Evolutionary conservation across 441 rosid species (phyloP).

Genomic region (Adansonia gregorii): DNA sequence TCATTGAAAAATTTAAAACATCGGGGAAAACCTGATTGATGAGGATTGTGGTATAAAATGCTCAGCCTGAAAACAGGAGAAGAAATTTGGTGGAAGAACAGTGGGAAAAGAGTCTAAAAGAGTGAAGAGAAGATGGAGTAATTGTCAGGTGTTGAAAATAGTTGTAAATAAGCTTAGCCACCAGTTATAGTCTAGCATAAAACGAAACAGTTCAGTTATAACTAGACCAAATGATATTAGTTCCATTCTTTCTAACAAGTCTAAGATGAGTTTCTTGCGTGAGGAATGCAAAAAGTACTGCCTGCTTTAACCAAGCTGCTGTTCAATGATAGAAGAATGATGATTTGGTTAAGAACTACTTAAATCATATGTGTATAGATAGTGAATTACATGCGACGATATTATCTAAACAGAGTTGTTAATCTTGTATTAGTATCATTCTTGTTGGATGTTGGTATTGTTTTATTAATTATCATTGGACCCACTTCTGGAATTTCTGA

Average conservation of each 20-base stretch:
- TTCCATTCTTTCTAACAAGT: not conserved
- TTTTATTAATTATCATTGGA: not conserved
- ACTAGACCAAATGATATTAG: not conserved
- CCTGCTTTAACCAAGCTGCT: slow-evolving; percentile 15
- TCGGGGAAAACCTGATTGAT: slow-evolving; percentile 12
- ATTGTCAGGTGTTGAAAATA: not conserved
- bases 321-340: slow-evolving; percentile 3
- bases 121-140: slow-evolving; percentile 11
- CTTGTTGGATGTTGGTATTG: slow-evolving; percentile 15
- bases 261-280: not conserved
- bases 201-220: not conserved
- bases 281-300: not conserved
- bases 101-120: not conserved
- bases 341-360: not conserved
- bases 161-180: slow-evolving; percentile 21
- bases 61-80: slow-evolving; percentile 18
- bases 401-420: not conserved
- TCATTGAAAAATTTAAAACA: not conserved
- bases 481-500: not conserved
- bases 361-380: not conserved
- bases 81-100: slow-evolving; percentile 11
- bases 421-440: not conserved
- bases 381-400: not conserved
- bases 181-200: not conserved
- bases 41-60: slow-evolving; percentile 15